phyloP scores from a whole-genome alignment of 2,329 filamentous ascomycete genomes.

The Fusarium veterinarium region DNA sequence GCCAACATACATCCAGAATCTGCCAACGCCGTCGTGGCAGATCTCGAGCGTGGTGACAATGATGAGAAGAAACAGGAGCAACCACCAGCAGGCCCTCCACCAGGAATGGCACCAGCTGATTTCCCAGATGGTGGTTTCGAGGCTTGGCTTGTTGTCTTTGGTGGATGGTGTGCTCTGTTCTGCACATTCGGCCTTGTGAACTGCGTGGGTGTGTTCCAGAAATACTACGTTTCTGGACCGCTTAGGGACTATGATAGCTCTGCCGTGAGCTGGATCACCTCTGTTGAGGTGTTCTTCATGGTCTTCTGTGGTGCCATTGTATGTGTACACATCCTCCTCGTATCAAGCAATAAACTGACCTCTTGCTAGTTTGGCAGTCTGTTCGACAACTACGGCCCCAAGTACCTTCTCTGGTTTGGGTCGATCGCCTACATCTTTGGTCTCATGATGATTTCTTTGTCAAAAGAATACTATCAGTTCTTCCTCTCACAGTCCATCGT shows the following conservation, averaged over 20 bases:
- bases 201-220: conserved; percentile 66
- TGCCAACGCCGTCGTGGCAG: conserved; percentile 44
- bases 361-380: conserved; percentile 63
- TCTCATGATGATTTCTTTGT: conserved; percentile 72
- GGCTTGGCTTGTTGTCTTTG: conserved; percentile 68
- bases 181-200: conserved; percentile 60
- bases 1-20: conserved; percentile 44
- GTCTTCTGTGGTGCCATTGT: conserved; percentile 62
- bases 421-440: conserved; percentile 69
- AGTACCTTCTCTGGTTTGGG: conserved; percentile 65
- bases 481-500: conserved; percentile 57
- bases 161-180: conserved; percentile 57
- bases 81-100: conserved; percentile 40
- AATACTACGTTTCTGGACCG: conserved; percentile 65
- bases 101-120: conserved; percentile 57
- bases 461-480: conserved; percentile 57
- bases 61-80: conserved; percentile 30
- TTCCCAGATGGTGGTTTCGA: conserved; percentile 69
- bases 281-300: conserved; percentile 62
- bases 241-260: conserved; percentile 61
- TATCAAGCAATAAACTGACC: not conserved
- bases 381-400: conserved; percentile 74
- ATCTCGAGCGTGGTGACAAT: conserved; percentile 39
- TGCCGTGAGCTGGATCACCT: conserved; percentile 70
- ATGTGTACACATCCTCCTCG: conserved; percentile 42